Percentiles rank a stretch among this genome's conserved stretches.
phyloP scores from a whole-genome alignment of 805 yeast species.

The Starmerella tilneyi region DNA sequence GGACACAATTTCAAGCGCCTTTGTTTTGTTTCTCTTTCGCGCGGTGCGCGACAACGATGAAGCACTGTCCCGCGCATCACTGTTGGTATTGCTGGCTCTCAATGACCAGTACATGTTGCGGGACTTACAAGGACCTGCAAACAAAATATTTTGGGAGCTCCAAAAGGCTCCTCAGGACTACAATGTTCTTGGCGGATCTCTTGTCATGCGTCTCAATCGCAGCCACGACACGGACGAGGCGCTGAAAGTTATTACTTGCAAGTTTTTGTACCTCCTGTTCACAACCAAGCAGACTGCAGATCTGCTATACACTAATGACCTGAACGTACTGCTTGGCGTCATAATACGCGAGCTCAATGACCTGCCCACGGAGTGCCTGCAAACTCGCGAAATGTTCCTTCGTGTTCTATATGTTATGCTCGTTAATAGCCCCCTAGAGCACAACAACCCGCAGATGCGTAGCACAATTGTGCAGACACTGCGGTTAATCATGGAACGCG shows the following conservation, averaged over 20 bases:
- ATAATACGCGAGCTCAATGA: constrained; percentile 69
- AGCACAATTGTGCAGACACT: constrained; percentile 45
- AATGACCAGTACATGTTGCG: constrained; percentile 79
- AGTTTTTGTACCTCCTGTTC: constrained; percentile 63
- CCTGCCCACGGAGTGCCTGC: constrained; percentile 43
- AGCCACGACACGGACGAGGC: constrained; percentile 45
- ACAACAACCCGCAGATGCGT: constrained; percentile 41
- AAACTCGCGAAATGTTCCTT: constrained; percentile 57
- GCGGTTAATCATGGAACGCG: constrained; percentile 12
- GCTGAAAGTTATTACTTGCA: constrained; percentile 66
- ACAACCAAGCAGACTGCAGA: constrained; percentile 55
- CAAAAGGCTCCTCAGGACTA: constrained; percentile 37
- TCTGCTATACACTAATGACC: constrained; percentile 69
- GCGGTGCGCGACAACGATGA: constrained; percentile 35
- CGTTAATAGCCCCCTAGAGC: constrained; percentile 52
- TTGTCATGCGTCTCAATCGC: constrained; percentile 69
- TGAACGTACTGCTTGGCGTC: constrained; percentile 74
- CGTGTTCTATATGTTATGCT: constrained; percentile 66
- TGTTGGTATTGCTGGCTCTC: constrained; percentile 59
- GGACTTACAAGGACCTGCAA: constrained; percentile 21
- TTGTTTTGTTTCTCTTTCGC: constrained; percentile 41
- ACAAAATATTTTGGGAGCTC: constrained; percentile 50
- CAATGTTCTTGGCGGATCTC: constrained; percentile 52
- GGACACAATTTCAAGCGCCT: constrained; percentile 34
- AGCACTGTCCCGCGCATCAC: constrained; percentile 41